These are phyloP conservation scores for apple (Malus domestica) DNA, from an alignment of 306 rosid genomes.

Conservation along the genomic window ASM211411v1 NC_041804.1:7105001-7105500, in stretches of 20 bases:
- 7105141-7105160: neutral
- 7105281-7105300: neutral
- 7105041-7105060: too few species aligned
- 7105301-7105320: neutral
- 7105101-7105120: neutral
- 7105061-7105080: too few species aligned
- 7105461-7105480: constrained; percentile 75
- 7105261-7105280: neutral
- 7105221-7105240: constrained; percentile 33
- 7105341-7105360: neutral
- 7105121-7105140: neutral
- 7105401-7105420: constrained; percentile 60
- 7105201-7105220: constrained; percentile 37
- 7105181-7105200: constrained; percentile 42
- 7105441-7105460: constrained; percentile 79
- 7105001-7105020: too few species aligned
- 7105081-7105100: neutral
- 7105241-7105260: neutral
- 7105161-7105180: neutral
- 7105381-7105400: too few species aligned
- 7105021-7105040: too few species aligned
- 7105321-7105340: neutral
- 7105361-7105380: too few species aligned
- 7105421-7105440: constrained; percentile 76
- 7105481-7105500: constrained; percentile 77